Base-by-base conservation (phyloP, 805 yeast genomes). In the Zygosaccharomyces bisporus region DNA sequence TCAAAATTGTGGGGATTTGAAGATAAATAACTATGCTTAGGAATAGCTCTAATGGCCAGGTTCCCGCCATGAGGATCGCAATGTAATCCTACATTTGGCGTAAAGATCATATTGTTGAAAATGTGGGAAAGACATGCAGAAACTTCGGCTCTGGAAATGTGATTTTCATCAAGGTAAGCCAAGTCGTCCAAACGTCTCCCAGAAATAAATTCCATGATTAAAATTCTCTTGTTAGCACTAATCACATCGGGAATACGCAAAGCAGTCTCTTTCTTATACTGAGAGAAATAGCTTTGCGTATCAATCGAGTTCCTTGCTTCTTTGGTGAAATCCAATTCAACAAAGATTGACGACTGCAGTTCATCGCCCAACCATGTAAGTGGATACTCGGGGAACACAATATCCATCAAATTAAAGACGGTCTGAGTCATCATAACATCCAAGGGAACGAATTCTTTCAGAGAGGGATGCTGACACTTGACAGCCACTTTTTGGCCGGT, bases 21-120 rank as follows among this genome's bases (percentile, higher is more conserved):
- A 3, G 53, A 51, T 19, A 47, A 46, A 41, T 47, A 54, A 27
- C 46, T 61, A 18, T 52, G 53, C 14, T 55, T 49, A 6, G 64
- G 55, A 14, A 68, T 53, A 1, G 73, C 67, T 44, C 89, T 71
- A 17, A 93, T 87, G 0, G 98, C 96, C 47, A 93, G 70, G 58
- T 93, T 93, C 0, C 99, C 99, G 8, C 95, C 96, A 63, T 93
- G 99, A 1, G 99, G 99, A 63, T 93, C 99, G 68, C 99, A 93
- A 63, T 93, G 99, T 34, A 93, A 77, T 0, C 91, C 87, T 17
- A 88, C 95, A 20, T 80, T 82, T 0, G 96, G 95, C 2, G 95
- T 83, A 69, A 93, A 93, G 32, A 93, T 88, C 99, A 93, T 93
- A 58, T 80, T 82, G 69, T 91, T 87, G 71, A 93, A 93, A 21